Evolutionary conservation across 345 rosid species (phyloP), one percentile per base, ranked within the genome.

Genomic region (Sonneratia alba): DNA sequence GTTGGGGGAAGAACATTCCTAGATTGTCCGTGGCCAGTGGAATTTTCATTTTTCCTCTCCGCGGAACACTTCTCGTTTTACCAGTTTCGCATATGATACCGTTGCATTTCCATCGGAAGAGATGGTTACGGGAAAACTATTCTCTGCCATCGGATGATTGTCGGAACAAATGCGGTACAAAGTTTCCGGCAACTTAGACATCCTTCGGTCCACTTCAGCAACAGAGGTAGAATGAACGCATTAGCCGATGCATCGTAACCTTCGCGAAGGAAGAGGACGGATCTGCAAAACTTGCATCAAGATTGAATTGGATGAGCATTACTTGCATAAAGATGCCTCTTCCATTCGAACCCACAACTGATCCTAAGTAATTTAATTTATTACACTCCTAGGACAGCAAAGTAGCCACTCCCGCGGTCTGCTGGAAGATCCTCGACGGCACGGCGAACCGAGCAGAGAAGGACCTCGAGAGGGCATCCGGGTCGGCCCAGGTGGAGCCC

Each of bases 401-500:
- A 47, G 51, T 9, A 47, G 11, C 7, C 19, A 53, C 59, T 19
- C 0, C n/a, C 16, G 59, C n/a, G 16, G 59, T 53, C 59, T 53
- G n/a, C 59, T 71, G 36, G 70, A 79, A 75, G 21, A 77, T 42
- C 12, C 77, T 71, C 13, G 78, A 78, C 24, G 81, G 77, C 73
- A 75, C 72, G 21, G 85, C 80, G 65, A 85, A 81, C 47, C 81
- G 77, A 69, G 77, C 81, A 15, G 85, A 75, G 80, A 83, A 80
- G 4, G 89, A 81, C 49, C 84, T 74, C 3, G 78, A 75, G 72
- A 79, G 67, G 65, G 68, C 74, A 1, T 81, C 87, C 4, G 82
- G 88, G 36, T 76, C 85, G 16, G 76, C 73, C 71, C 76, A 71
- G 7, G 79, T 56, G 15, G 66, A 70, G 2, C 84, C 85, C 71